Conservation (phyloP, 192 early-diverging fungal species). For the Jimgerdemannia lactiflua region DNA sequence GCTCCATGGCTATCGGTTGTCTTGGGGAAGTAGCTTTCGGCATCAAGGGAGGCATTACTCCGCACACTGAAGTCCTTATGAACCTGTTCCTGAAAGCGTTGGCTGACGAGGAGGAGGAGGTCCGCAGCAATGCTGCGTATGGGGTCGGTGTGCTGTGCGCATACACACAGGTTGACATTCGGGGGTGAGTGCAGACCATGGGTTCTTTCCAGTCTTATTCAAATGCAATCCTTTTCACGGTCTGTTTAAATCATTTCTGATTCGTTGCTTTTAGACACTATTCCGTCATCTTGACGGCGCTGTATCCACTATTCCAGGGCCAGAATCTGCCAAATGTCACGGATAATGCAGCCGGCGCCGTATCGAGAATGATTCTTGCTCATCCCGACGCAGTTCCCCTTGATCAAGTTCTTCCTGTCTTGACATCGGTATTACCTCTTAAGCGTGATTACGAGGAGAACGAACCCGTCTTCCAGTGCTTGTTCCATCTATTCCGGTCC, state of each 20-base stretch:
- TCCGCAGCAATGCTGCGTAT: constrained; percentile 85
- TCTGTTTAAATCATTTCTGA: neutral
- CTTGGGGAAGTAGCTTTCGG: constrained; percentile 77
- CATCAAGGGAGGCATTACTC: constrained; percentile 55
- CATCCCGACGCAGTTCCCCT: constrained; percentile 68
- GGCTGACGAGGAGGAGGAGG: constrained; percentile 75
- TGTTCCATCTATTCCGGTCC: constrained; percentile 60
- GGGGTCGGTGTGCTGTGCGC: constrained; percentile 71
- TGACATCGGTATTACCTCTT: constrained; percentile 67
- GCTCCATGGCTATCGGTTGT: constrained; percentile 89
- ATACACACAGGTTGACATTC: constrained; percentile 63
- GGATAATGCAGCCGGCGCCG: constrained; percentile 82
- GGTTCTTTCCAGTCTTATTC: neutral
- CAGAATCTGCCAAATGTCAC: constrained; percentile 49
- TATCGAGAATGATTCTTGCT: constrained; percentile 69
- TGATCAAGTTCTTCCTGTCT: constrained; percentile 65
- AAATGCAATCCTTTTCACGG: neutral
- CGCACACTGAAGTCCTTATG: constrained; percentile 63
- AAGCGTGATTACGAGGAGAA: constrained; percentile 78
- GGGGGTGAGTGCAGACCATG: constrained; percentile 37
- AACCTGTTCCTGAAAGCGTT: constrained; percentile 69
- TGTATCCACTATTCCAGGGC: constrained; percentile 61
- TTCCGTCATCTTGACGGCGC: constrained; percentile 51
- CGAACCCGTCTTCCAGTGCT: constrained; percentile 66
- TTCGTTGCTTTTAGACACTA: constrained; percentile 46